Percentiles rank a stretch among this genome's conserved stretches.
phyloP scores from a whole-genome alignment of 1,284 basidiomycete species.

The Ceratobasidium sp. region DNA sequence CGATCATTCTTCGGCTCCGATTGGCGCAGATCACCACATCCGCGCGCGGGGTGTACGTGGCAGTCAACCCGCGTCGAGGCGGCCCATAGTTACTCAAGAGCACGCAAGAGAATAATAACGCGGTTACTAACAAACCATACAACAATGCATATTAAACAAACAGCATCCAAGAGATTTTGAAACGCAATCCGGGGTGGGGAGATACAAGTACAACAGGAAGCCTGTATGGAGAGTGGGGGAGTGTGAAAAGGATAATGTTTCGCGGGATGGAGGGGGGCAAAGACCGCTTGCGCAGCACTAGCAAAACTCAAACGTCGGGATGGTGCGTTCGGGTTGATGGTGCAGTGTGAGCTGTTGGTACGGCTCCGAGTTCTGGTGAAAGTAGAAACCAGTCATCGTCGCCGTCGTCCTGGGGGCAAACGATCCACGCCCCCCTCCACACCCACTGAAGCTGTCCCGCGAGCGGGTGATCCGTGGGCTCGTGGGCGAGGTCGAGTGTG shows the following conservation, averaged over 20 bases:
- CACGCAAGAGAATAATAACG: no score
- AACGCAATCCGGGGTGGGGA: no score
- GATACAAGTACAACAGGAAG: no score
- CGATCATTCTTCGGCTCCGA: no score
- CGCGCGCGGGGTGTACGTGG: no score
- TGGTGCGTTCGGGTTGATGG: conserved; percentile 63
- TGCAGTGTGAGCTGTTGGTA: conserved; percentile 71
- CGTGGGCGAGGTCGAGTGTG: conserved; percentile 3
- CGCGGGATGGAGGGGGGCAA: conserved; percentile 30
- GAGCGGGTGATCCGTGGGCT: conserved; percentile 31
- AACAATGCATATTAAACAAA: no score
- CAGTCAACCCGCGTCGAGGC: no score
- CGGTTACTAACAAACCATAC: no score
- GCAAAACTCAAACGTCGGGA: conserved; percentile 71
- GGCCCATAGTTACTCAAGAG: no score
- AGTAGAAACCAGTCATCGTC: conserved; percentile 90
- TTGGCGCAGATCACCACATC: no score
- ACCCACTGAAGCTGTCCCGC: conserved; percentile 29
- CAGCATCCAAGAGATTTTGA: no score
- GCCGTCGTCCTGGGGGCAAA: conserved; percentile 55
- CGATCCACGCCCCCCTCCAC: conserved; percentile 30
- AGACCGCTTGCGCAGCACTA: conserved; percentile 44
- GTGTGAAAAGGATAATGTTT: background rate
- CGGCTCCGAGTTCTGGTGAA: conserved; percentile 89
- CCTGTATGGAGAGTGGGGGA: background rate